Percentiles rank a stretch among this genome's conserved stretches.
Conservation (phyloP, 345 rosid species). For the Tarenaya hassleriana region DNA sequence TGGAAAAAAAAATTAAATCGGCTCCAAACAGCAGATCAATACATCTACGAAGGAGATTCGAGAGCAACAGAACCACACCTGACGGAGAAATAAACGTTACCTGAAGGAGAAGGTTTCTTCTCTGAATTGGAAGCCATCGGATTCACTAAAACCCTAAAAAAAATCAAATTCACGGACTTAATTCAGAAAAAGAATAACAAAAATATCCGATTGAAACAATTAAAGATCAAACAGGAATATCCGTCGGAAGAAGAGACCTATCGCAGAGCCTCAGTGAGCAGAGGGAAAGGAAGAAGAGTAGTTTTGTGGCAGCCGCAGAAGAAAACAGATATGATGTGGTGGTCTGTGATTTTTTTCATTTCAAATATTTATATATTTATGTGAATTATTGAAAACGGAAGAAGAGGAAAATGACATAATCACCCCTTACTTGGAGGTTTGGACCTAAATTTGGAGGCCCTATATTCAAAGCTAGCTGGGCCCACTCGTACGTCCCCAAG, state of each 20-base stretch:
- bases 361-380: not conserved
- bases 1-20: not conserved
- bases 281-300: slow-evolving; percentile 10
- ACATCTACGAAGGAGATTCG: not conserved
- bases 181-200: slow-evolving; percentile 4
- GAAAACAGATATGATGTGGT: slow-evolving; percentile 18
- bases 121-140: slow-evolving; percentile 57
- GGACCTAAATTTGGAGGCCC: too few relatives aligned
- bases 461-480: too few relatives aligned
- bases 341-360: not conserved
- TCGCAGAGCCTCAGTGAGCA: slow-evolving; percentile 14
- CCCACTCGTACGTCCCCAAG: too few relatives aligned
- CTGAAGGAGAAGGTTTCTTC: slow-evolving; percentile 50
- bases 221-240: not conserved
- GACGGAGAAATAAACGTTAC: slow-evolving; percentile 24
- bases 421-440: too few relatives aligned
- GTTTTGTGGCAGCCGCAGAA: slow-evolving; percentile 28
- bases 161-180: not conserved
- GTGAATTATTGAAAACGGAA: slow-evolving; percentile 8
- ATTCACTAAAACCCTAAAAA: slow-evolving; percentile 18
- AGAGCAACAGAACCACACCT: not conserved
- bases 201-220: not conserved
- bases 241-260: slow-evolving; percentile 10
- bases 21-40: not conserved
- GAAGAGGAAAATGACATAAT: too few relatives aligned